Evolutionary conservation across 371 early-diverging fungal genomes (phyloP).

Genomic region (Mortierella sp.): DNA sequence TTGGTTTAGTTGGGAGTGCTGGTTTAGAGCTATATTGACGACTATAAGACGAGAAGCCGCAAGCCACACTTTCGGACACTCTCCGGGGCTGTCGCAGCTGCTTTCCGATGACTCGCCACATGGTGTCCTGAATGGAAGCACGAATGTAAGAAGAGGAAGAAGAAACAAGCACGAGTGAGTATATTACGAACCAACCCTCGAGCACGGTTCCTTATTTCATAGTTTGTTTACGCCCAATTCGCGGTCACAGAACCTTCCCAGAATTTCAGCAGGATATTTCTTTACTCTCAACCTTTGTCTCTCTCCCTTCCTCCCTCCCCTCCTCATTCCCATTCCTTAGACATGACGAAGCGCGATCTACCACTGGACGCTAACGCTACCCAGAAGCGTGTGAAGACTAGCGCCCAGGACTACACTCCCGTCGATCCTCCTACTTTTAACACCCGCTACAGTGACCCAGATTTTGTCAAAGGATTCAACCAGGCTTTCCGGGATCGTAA

Average conservation of each 20-base stretch:
- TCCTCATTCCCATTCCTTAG: constrained; percentile 1
- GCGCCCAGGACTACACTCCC: constrained; percentile 6
- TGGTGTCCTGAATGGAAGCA: constrained; percentile 18
- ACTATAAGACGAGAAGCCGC: constrained; percentile 7
- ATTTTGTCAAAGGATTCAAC: constrained; percentile 35
- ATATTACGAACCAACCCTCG: neutral
- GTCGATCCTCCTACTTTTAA: constrained; percentile 50
- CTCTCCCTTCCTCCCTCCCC: neutral
- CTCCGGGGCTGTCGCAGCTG: constrained; percentile 5
- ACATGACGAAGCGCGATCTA: constrained; percentile 43
- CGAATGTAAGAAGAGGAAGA: constrained; percentile 12
- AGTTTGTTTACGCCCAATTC: constrained; percentile 18
- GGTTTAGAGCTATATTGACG: constrained; percentile 1
- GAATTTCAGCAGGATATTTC: too few relatives aligned
- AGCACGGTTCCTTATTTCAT: neutral
- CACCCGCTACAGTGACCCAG: constrained; percentile 45
- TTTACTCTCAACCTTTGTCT: neutral
- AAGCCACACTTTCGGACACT: neutral
- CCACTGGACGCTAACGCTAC: constrained; percentile 12
- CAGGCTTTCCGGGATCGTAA: constrained; percentile 45
- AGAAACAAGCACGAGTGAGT: too few relatives aligned
- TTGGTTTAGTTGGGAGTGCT: constrained; percentile 22
- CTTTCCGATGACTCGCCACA: constrained; percentile 48
- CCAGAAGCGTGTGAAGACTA: constrained; percentile 38
- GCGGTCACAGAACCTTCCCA: neutral